Evolutionary conservation across 2,329 filamentous ascomycete genomes (phyloP), one percentile per base, ranked within the genome.

Genomic region (Ustulina deusta): DNA sequence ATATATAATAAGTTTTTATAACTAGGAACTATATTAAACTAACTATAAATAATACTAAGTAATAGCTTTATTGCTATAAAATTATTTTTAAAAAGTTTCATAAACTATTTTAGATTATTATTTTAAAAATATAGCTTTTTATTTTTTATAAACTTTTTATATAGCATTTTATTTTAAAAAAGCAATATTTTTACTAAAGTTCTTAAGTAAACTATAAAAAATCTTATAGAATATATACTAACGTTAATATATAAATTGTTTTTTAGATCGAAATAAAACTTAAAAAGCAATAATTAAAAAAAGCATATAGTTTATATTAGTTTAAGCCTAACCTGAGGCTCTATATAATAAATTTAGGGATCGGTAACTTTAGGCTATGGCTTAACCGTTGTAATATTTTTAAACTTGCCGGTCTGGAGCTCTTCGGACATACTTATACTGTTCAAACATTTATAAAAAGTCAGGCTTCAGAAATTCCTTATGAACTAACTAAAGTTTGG

Each of bases 1-100:
- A 65, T 61, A 11, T 57, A 65, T 15, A 71, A 40, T 11, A n/a
- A n/a, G n/a, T n/a, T n/a, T n/a, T n/a, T n/a, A n/a, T n/a, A 57
- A 49, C 58, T 7, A 11, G 57, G 51, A 38, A 56, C 42, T 32
- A 27, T 2, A 34, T 61, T 57, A 46, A 57, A 66, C 1, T 13
- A 15, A 22, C 56, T 32, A 32, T 66, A 49, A 6, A 61, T 11
- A 20, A 66, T 66, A 40, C 27, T 44, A 6, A 66, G 57, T 13
- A 66, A 32, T 22, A 57, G 2, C 32, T 7, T 20, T 49, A 66
- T 61, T 7, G 49, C 51, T 27, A 10, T 32, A 34, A 58, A 2
- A 25, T 51, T 29, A 17, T 66, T 58, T 22, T 66, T 51, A 15
- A 51, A 58, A 34, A 66, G 51, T 22, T 66, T 42, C 27, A 66